A percentile compares a stretch with the other conserved stretches of the same genome.
Evolutionary conservation across 1,284 basidiomycete genomes (phyloP).

Genomic region (Irpex rosettiformis): DNA sequence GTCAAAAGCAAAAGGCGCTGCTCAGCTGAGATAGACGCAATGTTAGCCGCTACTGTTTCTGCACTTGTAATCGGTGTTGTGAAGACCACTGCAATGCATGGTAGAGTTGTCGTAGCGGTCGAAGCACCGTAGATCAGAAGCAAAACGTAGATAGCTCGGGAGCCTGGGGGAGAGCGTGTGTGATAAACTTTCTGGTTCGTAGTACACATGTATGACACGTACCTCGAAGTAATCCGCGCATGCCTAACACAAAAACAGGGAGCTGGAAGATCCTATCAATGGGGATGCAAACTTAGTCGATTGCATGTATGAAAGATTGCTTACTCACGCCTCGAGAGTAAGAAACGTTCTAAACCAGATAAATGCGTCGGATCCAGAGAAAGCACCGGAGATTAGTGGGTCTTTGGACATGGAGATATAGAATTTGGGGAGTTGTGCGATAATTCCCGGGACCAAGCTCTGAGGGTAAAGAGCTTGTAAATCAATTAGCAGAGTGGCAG

Average conservation of each 20-base stretch:
- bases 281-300: background rate
- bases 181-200: background rate
- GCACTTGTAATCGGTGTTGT: conserved; percentile 36
- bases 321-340: conserved; percentile 46
- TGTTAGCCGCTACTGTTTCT: conserved; percentile 29
- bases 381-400: conserved; percentile 55
- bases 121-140: conserved; percentile 76
- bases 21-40: conserved; percentile 37
- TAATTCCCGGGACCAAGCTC: conserved; percentile 40
- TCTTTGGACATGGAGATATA: conserved; percentile 57
- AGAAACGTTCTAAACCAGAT: conserved; percentile 69
- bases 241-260: conserved; percentile 71
- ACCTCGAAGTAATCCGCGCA: conserved; percentile 66
- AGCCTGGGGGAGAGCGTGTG: conserved; percentile 12
- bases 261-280: conserved; percentile 64
- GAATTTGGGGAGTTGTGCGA: conserved; percentile 39
- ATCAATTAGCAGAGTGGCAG: conserved; percentile 63
- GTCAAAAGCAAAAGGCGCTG: conserved; percentile 56
- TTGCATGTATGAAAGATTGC: background rate
- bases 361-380: conserved; percentile 36
- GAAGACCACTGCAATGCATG: conserved; percentile 63
- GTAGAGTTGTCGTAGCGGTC: conserved; percentile 72
- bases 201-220: background rate
- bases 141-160: conserved; percentile 40
- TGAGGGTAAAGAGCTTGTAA: conserved; percentile 66